Conservation (phyloP, 345 rosid genomes). For the Murraya koenigii region DNA sequence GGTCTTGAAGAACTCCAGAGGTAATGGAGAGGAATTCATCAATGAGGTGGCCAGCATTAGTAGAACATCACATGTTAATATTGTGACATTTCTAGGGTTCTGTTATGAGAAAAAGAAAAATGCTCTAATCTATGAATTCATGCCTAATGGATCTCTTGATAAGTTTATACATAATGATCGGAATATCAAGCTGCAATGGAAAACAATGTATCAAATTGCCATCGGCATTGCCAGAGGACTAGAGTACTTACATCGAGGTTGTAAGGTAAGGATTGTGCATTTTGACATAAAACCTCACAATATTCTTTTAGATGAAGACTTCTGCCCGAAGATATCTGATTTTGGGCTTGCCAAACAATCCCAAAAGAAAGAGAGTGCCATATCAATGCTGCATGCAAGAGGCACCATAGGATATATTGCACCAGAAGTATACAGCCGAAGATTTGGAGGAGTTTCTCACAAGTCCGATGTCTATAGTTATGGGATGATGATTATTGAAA, state of each 20-base stretch:
- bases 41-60: constrained; percentile 40
- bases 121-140: constrained; percentile 35
- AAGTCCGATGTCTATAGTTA: constrained; percentile 35
- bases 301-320: constrained; percentile 34
- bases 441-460: constrained; percentile 37
- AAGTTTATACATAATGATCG: constrained; percentile 15
- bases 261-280: constrained; percentile 49
- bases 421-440: constrained; percentile 34
- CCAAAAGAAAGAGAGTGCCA: constrained; percentile 24
- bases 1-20: constrained; percentile 13
- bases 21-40: constrained; percentile 34
- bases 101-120: constrained; percentile 28
- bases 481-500: constrained; percentile 35
- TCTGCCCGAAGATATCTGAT: constrained; percentile 43
- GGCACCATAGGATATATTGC: constrained; percentile 53
- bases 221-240: constrained; percentile 47
- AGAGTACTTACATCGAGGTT: constrained; percentile 50
- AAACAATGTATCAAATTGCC: constrained; percentile 19
- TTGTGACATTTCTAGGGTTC: constrained; percentile 38
- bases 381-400: constrained; percentile 34
- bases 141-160: constrained; percentile 47
- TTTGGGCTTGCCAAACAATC: constrained; percentile 56
- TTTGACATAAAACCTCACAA: constrained; percentile 53
- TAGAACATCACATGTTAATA: constrained; percentile 34
- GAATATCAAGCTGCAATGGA: background rate